Evolutionary conservation across 257 asterid genomes (phyloP), one percentile per base, ranked within the genome.

Genomic region (Solanum pennellii): DNA sequence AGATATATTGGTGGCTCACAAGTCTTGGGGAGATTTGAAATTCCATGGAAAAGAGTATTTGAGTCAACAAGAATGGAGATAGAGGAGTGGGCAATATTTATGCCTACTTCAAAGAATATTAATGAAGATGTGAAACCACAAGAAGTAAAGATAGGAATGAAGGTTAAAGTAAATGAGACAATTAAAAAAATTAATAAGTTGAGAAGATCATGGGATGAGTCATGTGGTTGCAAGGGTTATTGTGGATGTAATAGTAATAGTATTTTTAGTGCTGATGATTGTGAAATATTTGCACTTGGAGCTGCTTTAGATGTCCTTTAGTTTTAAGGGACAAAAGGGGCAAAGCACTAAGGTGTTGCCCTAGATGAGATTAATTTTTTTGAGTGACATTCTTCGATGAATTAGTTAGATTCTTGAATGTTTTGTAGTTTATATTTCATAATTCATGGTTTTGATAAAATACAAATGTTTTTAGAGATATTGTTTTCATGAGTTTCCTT

Each of bases 1-100:
- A 90, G 44, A 27, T 20, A 85, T 3, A 66, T 89, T 7, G 86
- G 92, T 5, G 90, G 95, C 69, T 93, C 96, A 37, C 90, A 93
- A 83, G 83, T 93, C 42, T 8, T 94, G 86, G 98, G 94, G 0
- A 91, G 85, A 89, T 93, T 94, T 45, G 94, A 93, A 88, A 56
- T 94, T 90, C 93, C 94, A 33, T 92, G 93, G 97, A 88, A 42
- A 85, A 89, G 72, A 62, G 88, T 87, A 16, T 73, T 89, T 16
- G 93, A 87, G 13, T 85, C 92, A 13, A 83, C 71, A 3, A 77
- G 83, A 49, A 65, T 91, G 94, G 93, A 87, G 89, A 77, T 90
- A 8, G 91, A 88, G 89, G 91, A 92, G 68, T 94, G 98, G 95
- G 90, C 90, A 23, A 83, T 59, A 59, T 59, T 83, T 25, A 91